Evolutionary conservation across 2,329 filamentous ascomycete genomes (phyloP), one percentile per base, ranked within the genome.

Genomic region (Sporothrix variecibatus): DNA sequence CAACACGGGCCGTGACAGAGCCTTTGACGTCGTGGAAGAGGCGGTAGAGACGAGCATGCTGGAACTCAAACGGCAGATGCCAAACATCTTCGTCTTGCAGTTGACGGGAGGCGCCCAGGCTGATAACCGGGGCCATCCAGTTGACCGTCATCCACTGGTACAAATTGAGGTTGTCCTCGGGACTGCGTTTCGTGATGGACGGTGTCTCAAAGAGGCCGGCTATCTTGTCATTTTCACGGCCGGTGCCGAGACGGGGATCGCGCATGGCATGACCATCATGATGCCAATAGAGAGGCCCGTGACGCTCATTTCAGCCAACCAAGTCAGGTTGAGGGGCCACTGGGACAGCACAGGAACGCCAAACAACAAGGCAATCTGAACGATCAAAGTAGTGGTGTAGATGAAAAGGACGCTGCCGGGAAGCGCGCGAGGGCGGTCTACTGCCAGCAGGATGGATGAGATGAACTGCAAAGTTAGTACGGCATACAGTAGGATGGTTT

Each of bases 81-180:
- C 94, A 97, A 1, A 97, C 92, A 79, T 97, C 94, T 51, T 91
- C 88, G 53, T 94, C 91, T 49, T 94, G 84, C 9, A 97, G 84
- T 77, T 94, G 91, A 56, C 90, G 86, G 40, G 85, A 84, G 58
- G 85, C 87, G 1, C 92, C 93, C 31, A 90, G 82, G 1, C 85
- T 83, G 15, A 97, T 94, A 7, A 97, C 82, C 0, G 94, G 92
- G 0, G 85, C 85, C 83, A 97, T 91, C 94, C 94, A 97, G 0
- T 89, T 93, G 38, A 97, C 92, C 6, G 89, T 91, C 88, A 95
- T 92, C 82, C 94, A 97, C 77, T 95, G 92, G 88, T 93, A 94
- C 0, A 95, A 84, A 0, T 87, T 92, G 31, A 97, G 81, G 76
- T 92, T 90, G 78, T 97, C 94, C 80, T 97, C 94, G 0, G 94